A percentile compares a stretch with the other conserved stretches of the same genome.
Evolutionary conservation across 148 eudicot species (phyloP).

Genomic region (Persicaria tinctoria): DNA sequence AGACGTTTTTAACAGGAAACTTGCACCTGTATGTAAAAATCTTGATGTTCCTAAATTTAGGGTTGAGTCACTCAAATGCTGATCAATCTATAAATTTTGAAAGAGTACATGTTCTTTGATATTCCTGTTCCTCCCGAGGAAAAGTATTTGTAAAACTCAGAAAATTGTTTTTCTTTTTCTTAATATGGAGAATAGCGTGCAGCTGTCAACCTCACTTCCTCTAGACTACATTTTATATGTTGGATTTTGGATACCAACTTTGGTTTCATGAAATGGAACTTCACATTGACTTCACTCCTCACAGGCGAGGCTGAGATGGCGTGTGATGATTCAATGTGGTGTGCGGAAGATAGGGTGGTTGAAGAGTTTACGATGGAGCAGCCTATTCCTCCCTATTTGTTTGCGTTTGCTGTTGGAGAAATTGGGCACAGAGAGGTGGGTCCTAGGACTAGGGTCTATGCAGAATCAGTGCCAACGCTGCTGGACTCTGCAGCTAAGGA

Average conservation of each 20-base stretch:
- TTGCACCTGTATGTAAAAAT: background rate
- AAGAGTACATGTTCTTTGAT: background rate
- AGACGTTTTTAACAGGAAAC: background rate
- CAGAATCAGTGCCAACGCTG: conserved; percentile 55
- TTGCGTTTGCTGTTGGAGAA: conserved; percentile 97
- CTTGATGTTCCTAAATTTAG: background rate
- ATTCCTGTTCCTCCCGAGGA: background rate
- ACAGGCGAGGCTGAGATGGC: conserved; percentile 53
- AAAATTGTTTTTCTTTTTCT: background rate
- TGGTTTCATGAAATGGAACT: background rate
- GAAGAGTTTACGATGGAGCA: conserved; percentile 98
- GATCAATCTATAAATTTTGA: background rate
- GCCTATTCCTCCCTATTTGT: conserved; percentile 83
- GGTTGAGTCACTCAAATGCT: background rate
- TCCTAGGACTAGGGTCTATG: conserved; percentile 82
- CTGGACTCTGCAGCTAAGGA: conserved; percentile 79
- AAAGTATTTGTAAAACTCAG: background rate
- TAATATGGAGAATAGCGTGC: background rate
- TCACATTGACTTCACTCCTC: background rate
- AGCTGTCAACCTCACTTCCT: background rate
- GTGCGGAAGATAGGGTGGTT: conserved; percentile 74
- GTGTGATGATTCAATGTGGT: conserved; percentile 72
- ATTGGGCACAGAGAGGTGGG: conserved; percentile 78
- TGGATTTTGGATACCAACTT: background rate
- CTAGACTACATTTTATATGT: background rate